Conservation (phyloP, 1,284 basidiomycete genomes). For the Ganoderma lucidum region DNA sequence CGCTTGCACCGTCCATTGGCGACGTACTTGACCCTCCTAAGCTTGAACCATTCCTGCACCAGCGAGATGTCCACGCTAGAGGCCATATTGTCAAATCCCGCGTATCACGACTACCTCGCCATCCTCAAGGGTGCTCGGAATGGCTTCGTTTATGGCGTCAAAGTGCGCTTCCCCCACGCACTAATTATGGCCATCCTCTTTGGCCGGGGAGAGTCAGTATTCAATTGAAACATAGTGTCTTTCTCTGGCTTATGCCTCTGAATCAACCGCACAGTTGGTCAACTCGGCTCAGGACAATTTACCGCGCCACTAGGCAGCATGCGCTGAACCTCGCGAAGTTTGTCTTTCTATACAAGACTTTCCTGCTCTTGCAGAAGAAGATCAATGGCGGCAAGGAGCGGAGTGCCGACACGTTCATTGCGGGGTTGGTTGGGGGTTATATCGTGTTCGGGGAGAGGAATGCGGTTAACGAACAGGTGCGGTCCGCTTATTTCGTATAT, state of each 20-base stretch:
- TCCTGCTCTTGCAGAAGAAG: conserved; percentile 84
- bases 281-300: conserved; percentile 73
- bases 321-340: conserved; percentile 93
- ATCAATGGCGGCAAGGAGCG: conserved; percentile 85
- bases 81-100: conserved; percentile 66
- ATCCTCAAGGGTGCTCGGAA: conserved; percentile 96
- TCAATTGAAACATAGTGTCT: not conserved
- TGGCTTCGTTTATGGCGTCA: conserved; percentile 91
- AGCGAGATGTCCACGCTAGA: conserved; percentile 40
- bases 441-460: conserved; percentile 93
- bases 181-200: conserved; percentile 98
- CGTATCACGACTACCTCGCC: conserved; percentile 89
- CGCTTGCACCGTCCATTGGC: conserved; percentile 12
- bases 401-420: conserved; percentile 88
- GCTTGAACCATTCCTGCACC: not conserved
- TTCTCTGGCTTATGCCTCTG: conserved; percentile 14
- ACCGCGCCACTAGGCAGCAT: conserved; percentile 90
- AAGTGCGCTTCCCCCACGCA: conserved; percentile 98
- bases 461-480: conserved; percentile 97
- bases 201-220: conserved; percentile 83
- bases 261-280: conserved; percentile 62
- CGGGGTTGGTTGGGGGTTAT: conserved; percentile 93
- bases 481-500: conserved; percentile 33
- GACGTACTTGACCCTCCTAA: conserved; percentile 2
- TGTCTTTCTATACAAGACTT: conserved; percentile 91